Conservation (phyloP, 1,284 basidiomycete species). For the Fomes fomentarius region DNA sequence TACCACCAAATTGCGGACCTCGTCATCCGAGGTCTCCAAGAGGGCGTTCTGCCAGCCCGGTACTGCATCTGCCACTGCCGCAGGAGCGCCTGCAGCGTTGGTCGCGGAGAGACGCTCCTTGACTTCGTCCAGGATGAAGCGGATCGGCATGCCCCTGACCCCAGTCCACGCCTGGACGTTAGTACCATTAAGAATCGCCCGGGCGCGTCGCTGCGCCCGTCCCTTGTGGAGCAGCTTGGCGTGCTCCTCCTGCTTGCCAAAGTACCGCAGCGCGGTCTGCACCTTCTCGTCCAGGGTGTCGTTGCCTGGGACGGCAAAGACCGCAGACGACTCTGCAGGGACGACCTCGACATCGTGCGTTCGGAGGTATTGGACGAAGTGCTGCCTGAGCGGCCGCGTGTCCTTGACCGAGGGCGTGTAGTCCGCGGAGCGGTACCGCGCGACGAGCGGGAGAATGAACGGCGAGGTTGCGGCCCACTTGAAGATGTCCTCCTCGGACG, state of each 20-base stretch:
- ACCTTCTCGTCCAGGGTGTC: slow-evolving; percentile 24
- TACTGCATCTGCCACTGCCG: background rate
- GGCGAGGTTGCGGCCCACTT: slow-evolving; percentile 56
- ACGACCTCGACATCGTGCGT: background rate
- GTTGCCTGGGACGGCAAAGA: background rate
- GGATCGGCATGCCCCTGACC: slow-evolving; percentile 50
- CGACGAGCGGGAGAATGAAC: slow-evolving; percentile 48
- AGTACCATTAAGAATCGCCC: slow-evolving; percentile 52
- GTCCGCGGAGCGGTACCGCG: slow-evolving; percentile 26
- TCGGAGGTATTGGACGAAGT: slow-evolving; percentile 51
- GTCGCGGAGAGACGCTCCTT: slow-evolving; percentile 34
- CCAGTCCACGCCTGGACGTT: slow-evolving; percentile 58
- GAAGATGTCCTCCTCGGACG: slow-evolving; percentile 54
- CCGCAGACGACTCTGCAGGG: slow-evolving; percentile 11
- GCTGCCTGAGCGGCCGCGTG: slow-evolving; percentile 59
- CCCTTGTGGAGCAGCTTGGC: slow-evolving; percentile 41
- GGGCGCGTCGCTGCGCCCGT: slow-evolving; percentile 39
- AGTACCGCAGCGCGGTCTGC: slow-evolving; percentile 53
- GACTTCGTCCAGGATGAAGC: slow-evolving; percentile 51
- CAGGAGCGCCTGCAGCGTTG: background rate
- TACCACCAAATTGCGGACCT: slow-evolving; percentile 28
- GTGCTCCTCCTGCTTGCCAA: slow-evolving; percentile 55
- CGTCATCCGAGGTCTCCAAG: slow-evolving; percentile 29
- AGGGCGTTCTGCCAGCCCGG: slow-evolving; percentile 32
- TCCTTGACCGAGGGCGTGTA: slow-evolving; percentile 39